Evolutionary conservation across 1,284 basidiomycete species (phyloP), one percentile per base, ranked within the genome.

Genomic region (Apiotrichum mycotoxinovorans): DNA sequence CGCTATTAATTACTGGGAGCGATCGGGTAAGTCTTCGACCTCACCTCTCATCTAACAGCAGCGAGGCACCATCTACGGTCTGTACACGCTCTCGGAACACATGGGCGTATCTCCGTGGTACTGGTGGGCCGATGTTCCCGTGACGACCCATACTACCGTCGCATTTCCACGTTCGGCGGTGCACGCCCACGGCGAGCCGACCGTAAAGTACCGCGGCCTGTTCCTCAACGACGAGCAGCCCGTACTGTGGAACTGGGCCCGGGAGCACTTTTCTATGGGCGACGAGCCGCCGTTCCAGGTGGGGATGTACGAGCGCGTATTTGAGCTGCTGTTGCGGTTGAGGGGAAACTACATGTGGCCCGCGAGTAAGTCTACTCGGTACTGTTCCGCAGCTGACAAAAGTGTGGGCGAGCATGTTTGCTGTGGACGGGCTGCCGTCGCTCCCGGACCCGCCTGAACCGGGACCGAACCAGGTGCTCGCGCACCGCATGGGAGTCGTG

Each of bases 21-120:
- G 30, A 30, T 30, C 30, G 30, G 7, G 30, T 30, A 30, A 5
- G 30, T 30, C 30, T 5, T 30, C 5, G 5, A 5, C 12, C 7
- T 30, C 87, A 41, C 80, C 84, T 56, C 85, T 85, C 8, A 78
- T 33, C 41, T 52, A 12, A 37, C 25, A 22, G 25, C 50, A 67
- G 60, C 59, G 66, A 30, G 72, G 73, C 4, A 83, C 84, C 0
- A 86, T 87, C 33, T 87, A 80, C 65, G 85, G 80, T 7, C 62
- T 87, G 33, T 87, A 87, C 67, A 84, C 86, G 62, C 83, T 85
- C 56, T 85, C 84, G 9, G 86, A 87, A 69, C 85, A 86, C 60
- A 83, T 86, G 68, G 85, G 85, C 59, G 71, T 75, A 20, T 70
- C 67, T 7, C 72, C 72, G 17, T 75, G 69, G 69, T 68, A 68